These are phyloP conservation scores for Vaccinium macrocarpon DNA, from an alignment of 148 eudicot species.

Conservation along the genomic window DNA sequence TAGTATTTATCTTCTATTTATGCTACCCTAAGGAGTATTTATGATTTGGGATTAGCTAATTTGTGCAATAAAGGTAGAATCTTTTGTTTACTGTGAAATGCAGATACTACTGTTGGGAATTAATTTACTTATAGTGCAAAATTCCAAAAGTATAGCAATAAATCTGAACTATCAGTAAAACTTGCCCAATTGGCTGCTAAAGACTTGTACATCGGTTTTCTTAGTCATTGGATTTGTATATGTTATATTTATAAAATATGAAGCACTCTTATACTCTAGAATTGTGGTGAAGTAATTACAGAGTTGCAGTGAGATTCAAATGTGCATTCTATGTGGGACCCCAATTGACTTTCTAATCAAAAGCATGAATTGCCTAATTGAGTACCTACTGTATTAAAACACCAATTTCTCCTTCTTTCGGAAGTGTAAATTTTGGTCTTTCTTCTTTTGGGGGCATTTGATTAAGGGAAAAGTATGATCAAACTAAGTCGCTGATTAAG, in stretches of 20 bases:
- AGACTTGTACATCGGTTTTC: neutral
- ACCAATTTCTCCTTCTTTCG: neutral
- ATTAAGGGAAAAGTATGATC: neutral
- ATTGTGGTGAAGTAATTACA: neutral
- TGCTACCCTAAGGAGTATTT: neutral
- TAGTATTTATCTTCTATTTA: neutral
- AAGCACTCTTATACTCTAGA: neutral
- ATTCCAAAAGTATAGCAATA: neutral
- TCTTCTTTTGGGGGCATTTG: neutral
- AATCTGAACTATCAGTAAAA: neutral
- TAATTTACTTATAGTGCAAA: neutral
- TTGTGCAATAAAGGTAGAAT: neutral
- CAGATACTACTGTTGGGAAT: neutral
- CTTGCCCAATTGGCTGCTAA: neutral
- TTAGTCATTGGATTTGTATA: neutral
- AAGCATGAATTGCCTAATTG: neutral
- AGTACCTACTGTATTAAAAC: neutral
- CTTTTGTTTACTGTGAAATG: too few species aligned
- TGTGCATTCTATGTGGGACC: neutral
- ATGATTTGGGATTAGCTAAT: neutral
- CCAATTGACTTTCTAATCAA: neutral
- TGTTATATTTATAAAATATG: neutral
- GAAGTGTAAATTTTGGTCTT: neutral
- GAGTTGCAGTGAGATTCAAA: neutral
- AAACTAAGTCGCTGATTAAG: neutral